Conservation (phyloP, 495 filamentous ascomycete genomes). For the Bacidia rubella region DNA sequence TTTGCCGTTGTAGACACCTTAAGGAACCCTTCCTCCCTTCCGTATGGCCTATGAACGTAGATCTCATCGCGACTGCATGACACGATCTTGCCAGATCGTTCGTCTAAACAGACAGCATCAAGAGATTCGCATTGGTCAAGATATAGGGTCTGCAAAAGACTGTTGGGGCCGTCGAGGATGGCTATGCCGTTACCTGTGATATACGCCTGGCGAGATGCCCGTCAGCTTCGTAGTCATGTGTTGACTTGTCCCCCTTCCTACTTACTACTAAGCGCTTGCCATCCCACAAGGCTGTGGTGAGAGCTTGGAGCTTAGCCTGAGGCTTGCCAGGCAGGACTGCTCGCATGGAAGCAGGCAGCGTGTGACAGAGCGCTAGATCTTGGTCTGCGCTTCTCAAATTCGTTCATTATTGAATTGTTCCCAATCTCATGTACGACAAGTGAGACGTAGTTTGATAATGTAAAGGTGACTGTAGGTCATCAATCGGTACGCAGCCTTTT, state of each 20-base stretch:
- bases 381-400: too few species aligned
- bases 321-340: constrained; percentile 84
- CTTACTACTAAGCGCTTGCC: constrained; percentile 66
- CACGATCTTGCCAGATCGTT: constrained; percentile 75
- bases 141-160: constrained; percentile 82
- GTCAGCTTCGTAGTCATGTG: too few species aligned
- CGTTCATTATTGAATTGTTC: too few species aligned
- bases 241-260: constrained; percentile 5
- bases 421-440: too few species aligned
- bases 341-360: constrained; percentile 40
- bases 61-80: constrained; percentile 49
- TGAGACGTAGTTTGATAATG: too few species aligned
- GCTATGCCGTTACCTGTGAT: constrained; percentile 79
- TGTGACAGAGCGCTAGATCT: too few species aligned
- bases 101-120: constrained; percentile 63
- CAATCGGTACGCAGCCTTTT: too few species aligned
- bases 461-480: too few species aligned
- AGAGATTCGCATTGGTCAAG: constrained; percentile 60
- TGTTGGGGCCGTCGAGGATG: constrained; percentile 60
- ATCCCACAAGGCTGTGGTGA: constrained; percentile 76
- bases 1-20: constrained; percentile 32
- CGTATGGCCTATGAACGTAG: constrained; percentile 68
- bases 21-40: constrained; percentile 51
- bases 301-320: constrained; percentile 75
- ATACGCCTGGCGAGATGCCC: constrained; percentile 51